These are phyloP conservation scores for Davidsoniella australis DNA, from an alignment of 2,329 filamentous ascomycete genomes.

Conservation along the genomic window DNA sequence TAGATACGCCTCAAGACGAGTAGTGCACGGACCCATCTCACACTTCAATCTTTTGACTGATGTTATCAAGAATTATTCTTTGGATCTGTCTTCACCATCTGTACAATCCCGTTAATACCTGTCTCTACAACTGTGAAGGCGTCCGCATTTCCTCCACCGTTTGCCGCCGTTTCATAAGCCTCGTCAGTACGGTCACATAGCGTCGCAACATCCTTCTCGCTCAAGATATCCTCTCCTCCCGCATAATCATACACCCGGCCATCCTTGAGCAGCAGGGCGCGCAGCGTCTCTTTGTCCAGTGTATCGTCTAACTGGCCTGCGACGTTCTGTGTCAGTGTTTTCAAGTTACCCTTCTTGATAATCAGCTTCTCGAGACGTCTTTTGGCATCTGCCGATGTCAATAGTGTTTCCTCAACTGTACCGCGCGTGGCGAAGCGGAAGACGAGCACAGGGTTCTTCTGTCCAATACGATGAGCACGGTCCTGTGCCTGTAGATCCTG, in stretches of 20 bases:
- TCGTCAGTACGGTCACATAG: conserved; percentile 58
- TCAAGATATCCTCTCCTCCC: conserved; percentile 46
- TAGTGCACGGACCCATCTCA: too few relatives aligned
- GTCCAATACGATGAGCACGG: conserved; percentile 84
- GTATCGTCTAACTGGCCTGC: conserved; percentile 31
- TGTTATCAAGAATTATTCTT: too few relatives aligned
- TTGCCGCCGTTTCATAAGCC: conserved; percentile 55
- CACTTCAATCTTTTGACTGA: too few relatives aligned
- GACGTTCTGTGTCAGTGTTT: conserved; percentile 46
- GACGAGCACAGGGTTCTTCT: conserved; percentile 79
- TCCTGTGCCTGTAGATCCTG: conserved; percentile 95
- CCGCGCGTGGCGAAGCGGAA: conserved; percentile 86
- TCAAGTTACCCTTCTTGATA: conserved; percentile 83
- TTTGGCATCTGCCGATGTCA: conserved; percentile 81
- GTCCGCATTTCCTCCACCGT: conserved; percentile 55
- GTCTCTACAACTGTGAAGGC: conserved; percentile 70
- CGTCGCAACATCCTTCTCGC: conserved; percentile 57
- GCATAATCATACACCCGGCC: conserved; percentile 47
- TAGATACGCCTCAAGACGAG: too few relatives aligned
- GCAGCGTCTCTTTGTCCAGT: conserved; percentile 43
- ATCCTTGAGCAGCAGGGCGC: conserved; percentile 49
- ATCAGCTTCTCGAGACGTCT: conserved; percentile 83
- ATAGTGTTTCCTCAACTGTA: conserved; percentile 76
- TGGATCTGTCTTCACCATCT: neutral
- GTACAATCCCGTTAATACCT: conserved; percentile 31